phyloP scores from a whole-genome alignment of 2,329 filamentous ascomycete species.

The Colletotrichum endophyticum region DNA sequence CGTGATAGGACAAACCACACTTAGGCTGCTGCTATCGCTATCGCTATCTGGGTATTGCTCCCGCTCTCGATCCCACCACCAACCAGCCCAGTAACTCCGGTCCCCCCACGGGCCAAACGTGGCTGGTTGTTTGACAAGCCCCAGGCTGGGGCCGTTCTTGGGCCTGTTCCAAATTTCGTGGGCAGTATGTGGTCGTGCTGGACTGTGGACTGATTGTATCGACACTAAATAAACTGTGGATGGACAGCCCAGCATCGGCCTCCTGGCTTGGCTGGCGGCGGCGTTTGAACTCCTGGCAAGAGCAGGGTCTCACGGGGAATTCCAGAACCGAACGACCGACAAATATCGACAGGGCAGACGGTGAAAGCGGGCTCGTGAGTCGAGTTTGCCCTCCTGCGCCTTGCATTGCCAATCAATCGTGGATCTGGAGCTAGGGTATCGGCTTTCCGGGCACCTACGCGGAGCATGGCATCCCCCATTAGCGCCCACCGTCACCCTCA shows the following conservation, averaged over 20 bases:
- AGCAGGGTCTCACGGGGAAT: slow-evolving; percentile 17
- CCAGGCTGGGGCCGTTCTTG: not conserved
- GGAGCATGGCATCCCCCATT: not conserved
- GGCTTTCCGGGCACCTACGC: slow-evolving; percentile 1
- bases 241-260: not conserved
- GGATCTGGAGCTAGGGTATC: slow-evolving; percentile 4
- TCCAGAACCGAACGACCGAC: slow-evolving; percentile 17
- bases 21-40: not conserved
- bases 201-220: not conserved
- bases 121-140: not conserved
- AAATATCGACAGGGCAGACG: slow-evolving; percentile 19
- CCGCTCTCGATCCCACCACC: not conserved
- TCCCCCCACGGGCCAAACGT: not conserved
- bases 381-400: slow-evolving; percentile 1
- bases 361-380: not conserved
- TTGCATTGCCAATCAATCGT: slow-evolving; percentile 1
- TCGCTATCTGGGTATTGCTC: not conserved
- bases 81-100: not conserved
- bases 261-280: not conserved
- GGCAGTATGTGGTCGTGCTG: not conserved
- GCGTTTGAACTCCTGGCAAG: not conserved
- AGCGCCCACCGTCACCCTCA: not conserved
- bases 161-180: not conserved
- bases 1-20: not conserved
- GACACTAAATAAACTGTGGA: not conserved